Evolutionary conservation across 768 basidiomycete species (phyloP).

Genomic region (Leccinum aurantiacum): DNA sequence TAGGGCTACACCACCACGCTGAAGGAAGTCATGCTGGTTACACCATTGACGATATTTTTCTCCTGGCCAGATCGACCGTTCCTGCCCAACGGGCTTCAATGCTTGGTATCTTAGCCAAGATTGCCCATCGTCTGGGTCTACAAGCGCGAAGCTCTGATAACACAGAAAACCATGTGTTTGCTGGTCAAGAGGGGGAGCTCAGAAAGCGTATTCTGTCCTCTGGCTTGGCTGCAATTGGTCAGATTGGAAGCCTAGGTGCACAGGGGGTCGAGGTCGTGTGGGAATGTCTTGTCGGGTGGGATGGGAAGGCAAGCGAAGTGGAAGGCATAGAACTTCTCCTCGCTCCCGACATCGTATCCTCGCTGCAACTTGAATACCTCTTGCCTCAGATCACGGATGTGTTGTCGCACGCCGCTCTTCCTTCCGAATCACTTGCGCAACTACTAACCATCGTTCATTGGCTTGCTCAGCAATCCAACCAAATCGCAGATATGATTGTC

Average conservation of each 20-base stretch:
- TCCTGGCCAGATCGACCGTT: conserved; percentile 77
- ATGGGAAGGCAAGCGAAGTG: conserved; percentile 28
- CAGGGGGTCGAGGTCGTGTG: conserved; percentile 72
- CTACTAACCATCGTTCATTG: conserved; percentile 60
- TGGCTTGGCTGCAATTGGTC: conserved; percentile 63
- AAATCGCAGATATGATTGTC: conserved; percentile 50
- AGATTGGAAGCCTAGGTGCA: conserved; percentile 65
- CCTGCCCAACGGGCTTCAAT: conserved; percentile 82
- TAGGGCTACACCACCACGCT: conserved; percentile 91
- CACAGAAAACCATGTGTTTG: conserved; percentile 13
- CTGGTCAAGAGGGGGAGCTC: conserved; percentile 41
- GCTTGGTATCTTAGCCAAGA: conserved; percentile 66
- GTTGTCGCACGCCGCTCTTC: conserved; percentile 42
- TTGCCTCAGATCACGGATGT: conserved; percentile 51
- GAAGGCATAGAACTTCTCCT: conserved; percentile 46
- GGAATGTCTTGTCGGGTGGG: conserved; percentile 73
- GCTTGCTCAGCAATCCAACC: conserved; percentile 58
- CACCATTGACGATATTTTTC: conserved; percentile 81
- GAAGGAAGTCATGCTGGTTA: conserved; percentile 78
- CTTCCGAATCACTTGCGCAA: conserved; percentile 51
- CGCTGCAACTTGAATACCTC: conserved; percentile 39
- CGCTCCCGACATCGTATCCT: conserved; percentile 20
- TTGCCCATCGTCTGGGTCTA: conserved; percentile 41
- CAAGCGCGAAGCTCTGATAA: conserved; percentile 10
- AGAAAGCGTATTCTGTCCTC: conserved; percentile 65